Evolutionary conservation across 2,329 filamentous ascomycete species (phyloP), one percentile per base, ranked within the genome.

Genomic region (Coniosporium tulheliwenetii): DNA sequence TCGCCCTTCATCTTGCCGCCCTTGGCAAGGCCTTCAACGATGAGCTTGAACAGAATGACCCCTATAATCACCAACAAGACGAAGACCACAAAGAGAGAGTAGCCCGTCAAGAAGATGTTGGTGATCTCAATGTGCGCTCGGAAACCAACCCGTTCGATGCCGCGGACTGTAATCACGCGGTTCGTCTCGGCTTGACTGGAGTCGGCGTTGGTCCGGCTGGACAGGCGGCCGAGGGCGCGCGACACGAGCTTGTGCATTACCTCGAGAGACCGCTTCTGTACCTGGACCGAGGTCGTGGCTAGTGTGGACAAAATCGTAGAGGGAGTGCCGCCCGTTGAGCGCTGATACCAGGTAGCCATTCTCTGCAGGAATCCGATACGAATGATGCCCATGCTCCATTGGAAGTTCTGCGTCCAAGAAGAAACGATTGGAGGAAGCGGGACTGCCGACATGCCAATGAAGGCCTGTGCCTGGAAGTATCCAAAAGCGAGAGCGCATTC

Each of bases 321-420:
- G 0, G 89, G 83, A 1, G 74, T 85, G 47, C 89, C 89, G 40
- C 89, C 89, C 2, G 89, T 96, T 2, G 89, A 75, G 45, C 87
- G 82, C 64, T 94, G 87, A 58, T 95, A 96, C 89, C 89, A 96
- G 31, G 86, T 93, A 45, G 85, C 84, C 54, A 94, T 83, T 38
- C 69, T 70, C 65, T 96, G 85, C 64, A 95, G 74, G 59, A 93
- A 95, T n/a, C 69, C 70, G 35, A 95, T 71, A 39, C 75, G 75
- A 52, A 96, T 93, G 52, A 96, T 86, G 51, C 89, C 89, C 85
- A 96, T 91, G 54, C 81, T 93, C 89, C 89, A 96, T 57, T 93
- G 83, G 65, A 96, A 95, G 63, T 95, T 89, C 64, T 95, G 87
- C 1, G 87, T 94, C 89, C 89, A 96, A 0, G 87, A 74, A 53